Percentiles rank a stretch among this genome's conserved stretches.
Conservation (phyloP, 2,329 filamentous ascomycete species). For the Myrmaecium sp. region DNA sequence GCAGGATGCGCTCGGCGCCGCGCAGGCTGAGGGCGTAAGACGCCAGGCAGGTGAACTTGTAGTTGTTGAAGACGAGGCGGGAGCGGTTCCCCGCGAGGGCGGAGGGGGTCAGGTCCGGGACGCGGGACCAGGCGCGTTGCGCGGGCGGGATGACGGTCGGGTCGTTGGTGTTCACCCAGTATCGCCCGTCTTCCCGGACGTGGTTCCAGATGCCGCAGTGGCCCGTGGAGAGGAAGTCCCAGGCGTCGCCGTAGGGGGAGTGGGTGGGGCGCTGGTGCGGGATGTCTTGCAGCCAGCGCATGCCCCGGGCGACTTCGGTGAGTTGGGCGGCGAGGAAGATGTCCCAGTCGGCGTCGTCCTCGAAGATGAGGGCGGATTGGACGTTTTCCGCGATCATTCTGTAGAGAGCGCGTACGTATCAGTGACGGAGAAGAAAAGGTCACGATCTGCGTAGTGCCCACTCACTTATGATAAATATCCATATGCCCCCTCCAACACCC, state of each 20-base stretch:
- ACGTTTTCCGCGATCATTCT: constrained; percentile 6
- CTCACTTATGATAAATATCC: constrained; percentile 6
- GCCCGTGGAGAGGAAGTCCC: constrained; percentile 16
- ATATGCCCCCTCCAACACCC: constrained; percentile 8
- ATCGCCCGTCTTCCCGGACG: too few species aligned
- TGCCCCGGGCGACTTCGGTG: not conserved
- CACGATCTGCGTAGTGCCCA: too few species aligned
- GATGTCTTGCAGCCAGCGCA: not conserved
- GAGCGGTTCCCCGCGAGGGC: constrained; percentile 4
- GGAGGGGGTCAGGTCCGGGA: constrained; percentile 5
- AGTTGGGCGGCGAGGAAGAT: not conserved
- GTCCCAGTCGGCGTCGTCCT: constrained; percentile 1
- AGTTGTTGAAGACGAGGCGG: constrained; percentile 5
- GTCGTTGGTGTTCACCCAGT: constrained; percentile 7
- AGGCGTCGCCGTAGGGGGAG: constrained; percentile 12
- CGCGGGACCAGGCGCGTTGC: constrained; percentile 5
- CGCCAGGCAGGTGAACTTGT: constrained; percentile 5
- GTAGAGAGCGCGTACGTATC: too few species aligned
- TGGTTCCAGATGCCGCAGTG: constrained; percentile 12
- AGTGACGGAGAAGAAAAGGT: too few species aligned
- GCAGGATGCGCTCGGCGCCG: constrained; percentile 6
- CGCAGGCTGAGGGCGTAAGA: constrained; percentile 6
- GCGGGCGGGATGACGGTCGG: constrained; percentile 5
- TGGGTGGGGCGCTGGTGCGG: constrained; percentile 1
- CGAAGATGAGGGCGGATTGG: too few species aligned